A percentile compares a stretch with the other conserved stretches of the same genome.
Evolutionary conservation across 768 basidiomycete species (phyloP).

Genomic region (Lactarius sanguifluus): DNA sequence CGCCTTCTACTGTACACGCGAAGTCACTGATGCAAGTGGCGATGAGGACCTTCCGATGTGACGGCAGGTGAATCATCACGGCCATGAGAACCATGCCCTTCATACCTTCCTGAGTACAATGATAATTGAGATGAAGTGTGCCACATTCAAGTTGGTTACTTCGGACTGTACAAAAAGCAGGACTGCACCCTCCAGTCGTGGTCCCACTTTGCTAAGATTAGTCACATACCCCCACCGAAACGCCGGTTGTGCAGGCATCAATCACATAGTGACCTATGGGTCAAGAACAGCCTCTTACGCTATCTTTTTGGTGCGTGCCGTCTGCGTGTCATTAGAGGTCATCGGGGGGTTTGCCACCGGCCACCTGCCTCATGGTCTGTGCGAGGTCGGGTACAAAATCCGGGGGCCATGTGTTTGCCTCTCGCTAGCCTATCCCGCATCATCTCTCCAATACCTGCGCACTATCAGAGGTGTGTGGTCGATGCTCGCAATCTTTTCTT

Average conservation of each 20-base stretch:
- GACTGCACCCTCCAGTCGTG: neutral
- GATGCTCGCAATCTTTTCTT: slow-evolving; percentile 19
- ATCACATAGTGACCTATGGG: neutral
- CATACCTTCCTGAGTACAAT: neutral
- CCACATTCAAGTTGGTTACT: neutral
- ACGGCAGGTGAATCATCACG: slow-evolving; percentile 11
- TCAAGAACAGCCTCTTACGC: slow-evolving; percentile 24
- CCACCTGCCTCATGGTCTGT: slow-evolving; percentile 23
- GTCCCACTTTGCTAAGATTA: neutral
- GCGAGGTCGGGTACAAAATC: slow-evolving; percentile 29
- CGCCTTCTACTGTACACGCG: neutral
- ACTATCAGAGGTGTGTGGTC: slow-evolving; percentile 25
- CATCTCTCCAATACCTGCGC: slow-evolving; percentile 17
- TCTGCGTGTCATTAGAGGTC: slow-evolving; percentile 27
- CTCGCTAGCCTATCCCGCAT: slow-evolving; percentile 23
- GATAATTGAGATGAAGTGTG: too few species aligned
- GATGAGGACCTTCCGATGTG: slow-evolving; percentile 5
- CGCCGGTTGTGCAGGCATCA: neutral
- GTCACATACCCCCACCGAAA: neutral
- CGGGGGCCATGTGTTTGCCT: slow-evolving; percentile 25
- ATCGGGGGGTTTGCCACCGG: slow-evolving; percentile 22
- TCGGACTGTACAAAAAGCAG: neutral
- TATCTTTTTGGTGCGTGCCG: slow-evolving; percentile 22
- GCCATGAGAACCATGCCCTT: neutral
- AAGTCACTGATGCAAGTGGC: slow-evolving; percentile 12